These are phyloP conservation scores for Picea mariana DNA, from an alignment of 83 land plant genomes.

Conservation along the genomic window DNA sequence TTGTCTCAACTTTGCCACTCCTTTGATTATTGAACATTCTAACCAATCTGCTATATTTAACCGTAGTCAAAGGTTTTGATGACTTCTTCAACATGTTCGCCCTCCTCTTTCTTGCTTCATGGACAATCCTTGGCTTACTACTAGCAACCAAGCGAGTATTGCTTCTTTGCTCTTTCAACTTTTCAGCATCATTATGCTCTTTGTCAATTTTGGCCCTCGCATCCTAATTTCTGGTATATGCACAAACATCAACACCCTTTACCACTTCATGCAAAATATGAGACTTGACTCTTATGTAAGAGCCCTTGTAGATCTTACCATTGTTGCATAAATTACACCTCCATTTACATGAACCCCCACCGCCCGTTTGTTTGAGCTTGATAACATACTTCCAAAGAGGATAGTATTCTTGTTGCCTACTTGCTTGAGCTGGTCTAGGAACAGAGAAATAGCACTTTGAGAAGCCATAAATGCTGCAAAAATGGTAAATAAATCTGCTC, in stretches of 20 bases:
- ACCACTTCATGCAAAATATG: background rate
- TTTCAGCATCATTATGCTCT: background rate
- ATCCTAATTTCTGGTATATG: background rate
- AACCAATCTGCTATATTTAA: too few species aligned
- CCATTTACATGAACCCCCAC: background rate
- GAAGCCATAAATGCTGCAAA: background rate
- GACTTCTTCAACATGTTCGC: too few species aligned
- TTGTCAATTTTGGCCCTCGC: background rate
- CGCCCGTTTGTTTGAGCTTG: background rate
- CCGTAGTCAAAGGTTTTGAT: too few species aligned
- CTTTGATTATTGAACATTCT: too few species aligned
- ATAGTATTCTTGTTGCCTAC: background rate
- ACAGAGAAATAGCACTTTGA: background rate
- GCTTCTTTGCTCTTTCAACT: background rate
- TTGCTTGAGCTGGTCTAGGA: background rate
- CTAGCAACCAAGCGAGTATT: background rate
- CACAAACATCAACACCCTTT: background rate
- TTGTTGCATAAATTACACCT: background rate
- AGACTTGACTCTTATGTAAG: background rate
- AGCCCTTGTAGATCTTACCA: background rate
- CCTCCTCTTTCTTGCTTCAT: background rate
- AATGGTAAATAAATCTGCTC: background rate
- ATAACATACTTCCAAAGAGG: background rate
- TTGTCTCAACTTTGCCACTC: too few species aligned
- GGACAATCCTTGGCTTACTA: background rate